Percentiles rank a stretch among this genome's conserved stretches.
Evolutionary conservation across 352 stramenopile species (phyloP).

Genomic region (Phytopythium chamaehyphon): DNA sequence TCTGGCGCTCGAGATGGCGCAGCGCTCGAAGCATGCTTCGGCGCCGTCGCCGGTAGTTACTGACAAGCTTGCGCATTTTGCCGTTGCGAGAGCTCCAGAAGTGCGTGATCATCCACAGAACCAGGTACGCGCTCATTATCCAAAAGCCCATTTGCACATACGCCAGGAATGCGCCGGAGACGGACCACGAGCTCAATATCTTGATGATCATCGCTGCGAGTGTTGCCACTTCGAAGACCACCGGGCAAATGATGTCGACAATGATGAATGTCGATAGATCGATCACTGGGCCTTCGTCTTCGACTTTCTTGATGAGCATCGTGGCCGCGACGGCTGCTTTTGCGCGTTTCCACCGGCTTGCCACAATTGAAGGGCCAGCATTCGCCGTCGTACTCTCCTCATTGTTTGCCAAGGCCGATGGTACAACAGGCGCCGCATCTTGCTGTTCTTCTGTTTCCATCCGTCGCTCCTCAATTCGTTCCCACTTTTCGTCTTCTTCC

Average conservation of each 20-base stretch:
- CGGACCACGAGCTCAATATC: conserved; percentile 47
- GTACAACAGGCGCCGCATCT: conserved; percentile 14
- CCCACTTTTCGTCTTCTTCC: conserved; percentile 44
- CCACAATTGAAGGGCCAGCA: conserved; percentile 7
- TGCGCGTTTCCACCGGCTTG: conserved; percentile 50
- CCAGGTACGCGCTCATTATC: conserved; percentile 47
- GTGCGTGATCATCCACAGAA: conserved; percentile 66
- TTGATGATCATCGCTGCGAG: conserved; percentile 40
- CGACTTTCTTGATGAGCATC: conserved; percentile 51
- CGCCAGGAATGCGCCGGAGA: conserved; percentile 56
- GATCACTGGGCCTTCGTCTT: conserved; percentile 53
- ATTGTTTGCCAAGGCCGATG: conserved; percentile 5
- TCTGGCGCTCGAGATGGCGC: conserved; percentile 44
- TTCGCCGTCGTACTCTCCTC: conserved; percentile 3
- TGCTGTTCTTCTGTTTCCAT: conserved; percentile 23
- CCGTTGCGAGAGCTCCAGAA: conserved; percentile 79
- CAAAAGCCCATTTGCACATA: conserved; percentile 76
- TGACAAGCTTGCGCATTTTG: conserved; percentile 73
- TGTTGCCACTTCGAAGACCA: conserved; percentile 67
- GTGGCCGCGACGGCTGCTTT: conserved; percentile 51
- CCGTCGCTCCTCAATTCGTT: conserved; percentile 28
- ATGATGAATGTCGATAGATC: conserved; percentile 72
- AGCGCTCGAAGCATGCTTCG: conserved; percentile 52
- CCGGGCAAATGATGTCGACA: conserved; percentile 69
- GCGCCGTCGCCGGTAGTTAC: conserved; percentile 64